Base-by-base conservation (phyloP, 2,329 filamentous ascomycete species). In the Diplodia scrobiculata region DNA sequence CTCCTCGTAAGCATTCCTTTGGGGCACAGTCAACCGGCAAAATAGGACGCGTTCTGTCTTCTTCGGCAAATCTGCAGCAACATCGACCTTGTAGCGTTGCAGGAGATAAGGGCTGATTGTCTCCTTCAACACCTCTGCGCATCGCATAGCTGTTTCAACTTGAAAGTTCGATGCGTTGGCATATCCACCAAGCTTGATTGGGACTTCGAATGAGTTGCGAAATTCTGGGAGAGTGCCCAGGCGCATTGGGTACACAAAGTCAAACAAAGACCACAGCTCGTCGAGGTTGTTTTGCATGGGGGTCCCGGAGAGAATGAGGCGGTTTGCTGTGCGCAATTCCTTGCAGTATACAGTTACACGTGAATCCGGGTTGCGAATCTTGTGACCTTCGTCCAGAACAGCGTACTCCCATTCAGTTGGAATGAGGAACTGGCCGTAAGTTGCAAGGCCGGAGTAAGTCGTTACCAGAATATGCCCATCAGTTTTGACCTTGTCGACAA, bases 11-110 rank as follows among this genome's bases (percentile, higher is more conserved):
- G 89, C 89, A 36, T 89, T 84, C 59, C 91, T 85, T 75, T 99
- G 95, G 14, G 88, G 80, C 63, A 85, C 84, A 0, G 93, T 96
- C 68, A 99, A 81, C 75, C 96, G 96, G 80, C 95, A 98, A 76
- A 99, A 98, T 2, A 99, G 82, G 0, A 99, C 95, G 71, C 96
- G 91, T 75, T 99, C 95, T 60, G 89, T 96, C 83, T 99, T 99
- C 77, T 96, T 91, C 0, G 95, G 95, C 13, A 99, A 81, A 76
- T 98, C 94, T 7, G 93, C 87, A 4, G 95, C 94, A 14, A 99
- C 95, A 76, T 99, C 95, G 1, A 90, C 87, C 78, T 99, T 99
- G 75, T 96, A 87, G 9, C 95, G 87, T 74, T 98, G 94, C 3
- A 99, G 83, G 5, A 99, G 83, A 74, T 97, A 99, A 2, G 94